Percentiles rank a stretch among this genome's conserved stretches.
Conservation (phyloP, 225 moss, liverwort and hornwort genomes). For the Straminergon stramineum region DNA sequence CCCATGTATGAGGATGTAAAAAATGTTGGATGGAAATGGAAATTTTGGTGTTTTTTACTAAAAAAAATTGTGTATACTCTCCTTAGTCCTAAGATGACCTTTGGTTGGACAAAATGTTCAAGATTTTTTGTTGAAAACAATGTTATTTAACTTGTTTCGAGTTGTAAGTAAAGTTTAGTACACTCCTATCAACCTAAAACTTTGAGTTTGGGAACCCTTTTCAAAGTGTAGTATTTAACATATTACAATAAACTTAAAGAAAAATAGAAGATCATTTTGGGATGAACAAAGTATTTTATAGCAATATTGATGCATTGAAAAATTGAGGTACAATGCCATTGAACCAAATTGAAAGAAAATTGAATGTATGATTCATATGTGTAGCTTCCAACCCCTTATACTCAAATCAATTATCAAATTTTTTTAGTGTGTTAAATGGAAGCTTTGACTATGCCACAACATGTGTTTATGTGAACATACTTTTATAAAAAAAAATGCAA, state of each 20-base stretch:
- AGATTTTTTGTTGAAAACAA: too few relatives aligned
- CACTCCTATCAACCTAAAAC: too few relatives aligned
- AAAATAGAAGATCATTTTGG: too few relatives aligned
- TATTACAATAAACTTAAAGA: too few relatives aligned
- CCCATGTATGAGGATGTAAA: too few relatives aligned
- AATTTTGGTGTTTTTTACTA: background rate
- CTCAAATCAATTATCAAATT: background rate
- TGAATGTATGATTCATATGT: too few relatives aligned
- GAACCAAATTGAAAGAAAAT: background rate
- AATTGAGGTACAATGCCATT: background rate
- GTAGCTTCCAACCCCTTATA: background rate
- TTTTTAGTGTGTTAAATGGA: accelerated
- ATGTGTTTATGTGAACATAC: background rate
- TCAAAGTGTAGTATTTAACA: too few relatives aligned
- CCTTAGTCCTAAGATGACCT: too few relatives aligned
- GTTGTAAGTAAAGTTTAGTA: too few relatives aligned
- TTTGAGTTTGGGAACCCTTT: too few relatives aligned
- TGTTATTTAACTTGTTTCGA: too few relatives aligned
- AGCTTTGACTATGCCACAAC: background rate
- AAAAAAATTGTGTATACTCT: background rate
- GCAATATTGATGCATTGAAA: background rate
- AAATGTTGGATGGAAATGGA: background rate
- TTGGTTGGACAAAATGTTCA: too few relatives aligned
- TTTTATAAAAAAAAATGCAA: background rate
- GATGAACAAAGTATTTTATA: background rate